Conservation (phyloP, 208 protist species). For the Wallacemonas sp. region DNA sequence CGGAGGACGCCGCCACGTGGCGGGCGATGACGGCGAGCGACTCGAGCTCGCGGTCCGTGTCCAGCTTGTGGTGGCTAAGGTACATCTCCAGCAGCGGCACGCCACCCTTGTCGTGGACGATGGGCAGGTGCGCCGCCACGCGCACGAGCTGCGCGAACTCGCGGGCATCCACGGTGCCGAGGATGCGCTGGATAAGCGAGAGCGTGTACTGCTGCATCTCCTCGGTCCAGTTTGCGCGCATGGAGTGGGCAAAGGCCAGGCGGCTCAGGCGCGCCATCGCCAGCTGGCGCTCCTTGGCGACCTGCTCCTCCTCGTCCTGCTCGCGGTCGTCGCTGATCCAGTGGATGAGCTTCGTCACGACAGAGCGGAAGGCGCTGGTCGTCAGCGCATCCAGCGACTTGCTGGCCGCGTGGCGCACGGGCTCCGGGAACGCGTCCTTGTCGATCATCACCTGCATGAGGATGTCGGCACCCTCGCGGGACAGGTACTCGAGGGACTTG, state of each 20-base stretch:
- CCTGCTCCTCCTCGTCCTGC: constrained; percentile 75
- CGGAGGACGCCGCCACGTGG: constrained; percentile 6
- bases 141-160: constrained; percentile 76
- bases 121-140: constrained; percentile 58
- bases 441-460: constrained; percentile 89
- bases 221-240: constrained; percentile 72
- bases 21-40: constrained; percentile 56
- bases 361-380: constrained; percentile 62
- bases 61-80: constrained; percentile 36
- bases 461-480: constrained; percentile 84
- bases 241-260: constrained; percentile 36
- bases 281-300: constrained; percentile 78
- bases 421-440: constrained; percentile 72
- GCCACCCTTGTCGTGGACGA: constrained; percentile 52
- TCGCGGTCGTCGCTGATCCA: constrained; percentile 88
- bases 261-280: constrained; percentile 56
- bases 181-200: constrained; percentile 59
- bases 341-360: constrained; percentile 86
- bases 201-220: constrained; percentile 73
- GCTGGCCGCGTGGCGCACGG: constrained; percentile 58
- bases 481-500: constrained; percentile 81
- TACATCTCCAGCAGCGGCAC: constrained; percentile 67
- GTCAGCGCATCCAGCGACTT: constrained; percentile 79
- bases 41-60: constrained; percentile 54
- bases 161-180: constrained; percentile 63